Percentiles rank a stretch among this genome's conserved stretches.
Evolutionary conservation across 768 basidiomycete species (phyloP).

Genomic region (Lactarius akahatsu): DNA sequence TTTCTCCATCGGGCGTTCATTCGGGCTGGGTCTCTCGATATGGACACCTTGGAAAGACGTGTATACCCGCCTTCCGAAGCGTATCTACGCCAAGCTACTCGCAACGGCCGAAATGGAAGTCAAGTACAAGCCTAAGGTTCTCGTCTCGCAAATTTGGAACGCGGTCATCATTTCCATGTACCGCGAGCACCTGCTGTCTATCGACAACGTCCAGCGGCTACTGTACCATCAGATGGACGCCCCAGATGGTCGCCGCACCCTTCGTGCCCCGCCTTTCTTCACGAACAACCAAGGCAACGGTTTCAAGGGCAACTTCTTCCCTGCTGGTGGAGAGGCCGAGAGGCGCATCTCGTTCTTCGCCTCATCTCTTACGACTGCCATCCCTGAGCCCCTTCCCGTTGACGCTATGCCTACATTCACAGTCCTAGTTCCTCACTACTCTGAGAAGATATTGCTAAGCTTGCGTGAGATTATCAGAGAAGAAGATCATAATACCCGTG

Average conservation of each 20-base stretch:
- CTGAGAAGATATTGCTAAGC: slow-evolving; percentile 96
- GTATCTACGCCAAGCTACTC: slow-evolving; percentile 95
- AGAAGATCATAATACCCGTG: slow-evolving; percentile 94
- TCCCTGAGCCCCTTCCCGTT: slow-evolving; percentile 93
- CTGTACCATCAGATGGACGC: slow-evolving; percentile 96
- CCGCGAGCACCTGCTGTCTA: slow-evolving; percentile 94
- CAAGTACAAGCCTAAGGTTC: slow-evolving; percentile 98
- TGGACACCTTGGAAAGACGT: slow-evolving; percentile 99
- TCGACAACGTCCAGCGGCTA: slow-evolving; percentile 96
- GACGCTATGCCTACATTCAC: slow-evolving; percentile 99
- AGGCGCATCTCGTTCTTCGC: slow-evolving; percentile 99
- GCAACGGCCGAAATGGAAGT: slow-evolving; percentile 98
- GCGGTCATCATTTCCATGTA: slow-evolving; percentile 99
- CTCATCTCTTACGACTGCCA: slow-evolving; percentile 91
- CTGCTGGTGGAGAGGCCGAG: slow-evolving; percentile 90
- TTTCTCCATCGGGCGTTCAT: slow-evolving; percentile 88
- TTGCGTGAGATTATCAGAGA: slow-evolving; percentile 98
- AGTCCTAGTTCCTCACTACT: slow-evolving; percentile 98
- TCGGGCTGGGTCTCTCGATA: slow-evolving; percentile 90
- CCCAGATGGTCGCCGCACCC: slow-evolving; percentile 82
- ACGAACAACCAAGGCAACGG: slow-evolving; percentile 80
- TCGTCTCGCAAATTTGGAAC: slow-evolving; percentile 99
- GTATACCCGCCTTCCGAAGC: slow-evolving; percentile 92
- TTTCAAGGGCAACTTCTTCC: slow-evolving; percentile 86
- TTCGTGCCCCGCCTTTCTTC: slow-evolving; percentile 98